A percentile compares a stretch with the other conserved stretches of the same genome.
Conservation (phyloP, 805 yeast species). For the Metschnikowia peoriensis region DNA sequence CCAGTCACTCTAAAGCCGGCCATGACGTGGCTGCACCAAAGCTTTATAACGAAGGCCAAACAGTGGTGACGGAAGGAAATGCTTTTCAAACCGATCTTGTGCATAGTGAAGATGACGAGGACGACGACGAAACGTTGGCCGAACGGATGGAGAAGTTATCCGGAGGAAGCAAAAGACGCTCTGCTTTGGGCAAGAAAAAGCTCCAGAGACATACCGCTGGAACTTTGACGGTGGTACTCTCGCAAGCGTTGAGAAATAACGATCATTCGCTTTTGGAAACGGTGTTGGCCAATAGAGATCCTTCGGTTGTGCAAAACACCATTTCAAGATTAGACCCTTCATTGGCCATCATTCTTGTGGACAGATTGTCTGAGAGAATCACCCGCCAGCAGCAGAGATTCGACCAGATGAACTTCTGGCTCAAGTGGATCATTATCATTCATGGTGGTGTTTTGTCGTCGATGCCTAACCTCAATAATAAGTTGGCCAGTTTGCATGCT, state of each 20-base stretch:
- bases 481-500: slow-evolving; percentile 45
- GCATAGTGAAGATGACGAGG: slow-evolving; percentile 44
- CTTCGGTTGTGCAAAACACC: slow-evolving; percentile 48
- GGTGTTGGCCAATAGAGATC: slow-evolving; percentile 61
- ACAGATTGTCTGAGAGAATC: slow-evolving; percentile 51
- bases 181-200: slow-evolving; percentile 40
- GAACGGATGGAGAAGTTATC: slow-evolving; percentile 47
- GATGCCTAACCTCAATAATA: slow-evolving; percentile 43
- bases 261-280: slow-evolving; percentile 85
- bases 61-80: slow-evolving; percentile 62
- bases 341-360: slow-evolving; percentile 49
- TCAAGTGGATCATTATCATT: slow-evolving; percentile 53
- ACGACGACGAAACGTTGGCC: slow-evolving; percentile 48
- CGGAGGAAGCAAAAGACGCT: slow-evolving; percentile 21
- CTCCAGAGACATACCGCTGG: slow-evolving; percentile 48
- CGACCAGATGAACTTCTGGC: slow-evolving; percentile 52
- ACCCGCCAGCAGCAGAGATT: slow-evolving; percentile 51
- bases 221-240: slow-evolving; percentile 75
- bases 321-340: slow-evolving; percentile 48
- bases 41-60: slow-evolving; percentile 58
- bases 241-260: slow-evolving; percentile 84
- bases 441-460: slow-evolving; percentile 52
- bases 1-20: slow-evolving; percentile 44
- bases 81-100: slow-evolving; percentile 54
- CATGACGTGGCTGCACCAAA: slow-evolving; percentile 54